These are phyloP conservation scores for Pseudogymnoascus sp. DNA, from an alignment of 2,329 filamentous ascomycete species.

Conservation along the genomic window DNA sequence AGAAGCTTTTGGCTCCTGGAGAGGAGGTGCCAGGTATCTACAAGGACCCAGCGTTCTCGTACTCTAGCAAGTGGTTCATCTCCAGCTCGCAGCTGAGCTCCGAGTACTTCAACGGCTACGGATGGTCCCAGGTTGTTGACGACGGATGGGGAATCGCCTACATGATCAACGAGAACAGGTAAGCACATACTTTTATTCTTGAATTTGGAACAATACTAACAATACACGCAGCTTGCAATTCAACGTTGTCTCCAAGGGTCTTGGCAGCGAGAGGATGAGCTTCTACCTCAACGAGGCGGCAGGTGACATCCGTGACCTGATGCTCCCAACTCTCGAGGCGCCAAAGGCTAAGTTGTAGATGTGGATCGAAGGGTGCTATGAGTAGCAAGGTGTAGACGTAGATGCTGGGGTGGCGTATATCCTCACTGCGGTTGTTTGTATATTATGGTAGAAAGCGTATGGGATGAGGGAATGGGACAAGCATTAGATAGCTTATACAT, in stretches of 20 bases:
- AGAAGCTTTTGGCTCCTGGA: conserved; percentile 74
- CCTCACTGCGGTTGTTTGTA: conserved; percentile 7
- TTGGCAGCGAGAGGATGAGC: conserved; percentile 88
- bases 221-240: conserved; percentile 69
- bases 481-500: conserved; percentile 4
- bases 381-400: background rate
- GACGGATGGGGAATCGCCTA: conserved; percentile 96
- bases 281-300: conserved; percentile 94
- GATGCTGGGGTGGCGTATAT: background rate
- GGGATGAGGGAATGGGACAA: background rate
- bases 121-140: conserved; percentile 96
- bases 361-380: background rate
- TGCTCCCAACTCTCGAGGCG: conserved; percentile 69
- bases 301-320: conserved; percentile 76
- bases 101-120: conserved; percentile 98
- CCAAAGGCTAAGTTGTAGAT: conserved; percentile 80
- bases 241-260: conserved; percentile 90
- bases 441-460: background rate
- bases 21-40: conserved; percentile 78
- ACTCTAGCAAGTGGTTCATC: conserved; percentile 83
- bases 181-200: conserved; percentile 22
- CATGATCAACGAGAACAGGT: conserved; percentile 99
- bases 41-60: conserved; percentile 76
- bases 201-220: background rate
- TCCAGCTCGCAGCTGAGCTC: conserved; percentile 84